phyloP scores from a whole-genome alignment of 441 rosid species.

The Syzygium malaccense region DNA sequence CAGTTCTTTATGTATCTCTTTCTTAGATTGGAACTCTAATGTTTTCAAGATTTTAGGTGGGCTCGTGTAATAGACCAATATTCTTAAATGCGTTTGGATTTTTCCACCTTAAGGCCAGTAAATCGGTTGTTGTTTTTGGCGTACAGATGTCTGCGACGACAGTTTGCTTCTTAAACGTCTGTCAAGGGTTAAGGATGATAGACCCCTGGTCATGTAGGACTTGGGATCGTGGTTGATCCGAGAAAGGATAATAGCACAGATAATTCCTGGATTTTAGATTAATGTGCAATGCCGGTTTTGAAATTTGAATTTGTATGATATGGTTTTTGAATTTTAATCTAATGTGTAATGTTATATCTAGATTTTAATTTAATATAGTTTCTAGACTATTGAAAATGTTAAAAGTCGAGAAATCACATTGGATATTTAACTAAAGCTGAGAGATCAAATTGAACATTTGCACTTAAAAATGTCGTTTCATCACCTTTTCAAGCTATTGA shows the following conservation, averaged over 20 bases:
- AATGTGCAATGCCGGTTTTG: too few species aligned
- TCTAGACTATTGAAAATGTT: too few species aligned
- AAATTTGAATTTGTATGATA: too few species aligned
- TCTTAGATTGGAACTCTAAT: background rate
- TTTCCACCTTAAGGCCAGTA: background rate
- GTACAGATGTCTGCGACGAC: background rate
- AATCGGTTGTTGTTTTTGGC: background rate
- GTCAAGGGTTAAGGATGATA: background rate
- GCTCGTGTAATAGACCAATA: background rate
- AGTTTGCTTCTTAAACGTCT: background rate
- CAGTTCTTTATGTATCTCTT: background rate
- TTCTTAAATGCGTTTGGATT: background rate
- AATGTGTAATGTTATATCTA: background rate
- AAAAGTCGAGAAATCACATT: too few species aligned
- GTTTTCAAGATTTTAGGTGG: background rate
- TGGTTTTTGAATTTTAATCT: rapidly evolving
- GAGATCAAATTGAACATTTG: too few species aligned
- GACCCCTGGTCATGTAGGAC: background rate
- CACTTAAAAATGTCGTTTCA: too few species aligned
- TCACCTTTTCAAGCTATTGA: too few species aligned
- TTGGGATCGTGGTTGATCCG: background rate
- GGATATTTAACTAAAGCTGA: too few species aligned
- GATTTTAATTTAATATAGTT: too few species aligned
- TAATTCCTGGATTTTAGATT: too few species aligned
- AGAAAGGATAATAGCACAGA: background rate